Evolutionary conservation across 306 rosid genomes (phyloP), one percentile per base, ranked within the genome.

Genomic region (Elaeagnus macrophylla): DNA sequence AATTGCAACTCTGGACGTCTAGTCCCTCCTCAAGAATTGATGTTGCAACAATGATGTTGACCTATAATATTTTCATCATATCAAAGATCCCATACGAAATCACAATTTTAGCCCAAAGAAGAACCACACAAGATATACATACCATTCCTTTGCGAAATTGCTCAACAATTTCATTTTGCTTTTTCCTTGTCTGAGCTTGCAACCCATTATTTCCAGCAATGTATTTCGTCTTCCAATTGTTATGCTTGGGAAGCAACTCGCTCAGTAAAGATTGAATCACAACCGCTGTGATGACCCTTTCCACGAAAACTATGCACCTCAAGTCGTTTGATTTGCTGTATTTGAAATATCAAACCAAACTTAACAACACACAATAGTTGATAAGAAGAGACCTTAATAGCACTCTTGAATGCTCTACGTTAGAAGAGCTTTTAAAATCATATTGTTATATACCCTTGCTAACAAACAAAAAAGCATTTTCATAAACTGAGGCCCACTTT

Each of bases 21-120:
- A 90, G 64, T 41, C 97, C 97, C 72, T 90, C 97, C 71, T 90
- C 95, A 43, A 90, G 95, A 72, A 86, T 90, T 51, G 97, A 86
- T 16, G 97, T 90, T 68, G 97, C 95, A 66, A 90, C 94, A 66
- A 90, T 77, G 65, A 90, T 54, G 62, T 90, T 90, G 37, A 81
- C 84, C 97, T 90, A 62, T 46, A 65, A 69, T 51, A 66, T 40
- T 39, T 48, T 53, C 60, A 37, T 55, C 60, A 19, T 43, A 51
- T 67, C 47, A 62, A 44, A 70, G 48, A 68, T 53, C 40, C 37
- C 12, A 40, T 48, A 13, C 35, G 56, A 57, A 56, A 37, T 36
- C 14, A 50, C 53, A n/a, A 35, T 54, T 41, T 12, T 10, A 45
- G 66, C 49, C 35, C 46, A 37, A 44, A 37, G 13, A 25, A 44